Conservation (phyloP, 108 stramenopile species). For the Fragilaria radians region DNA sequence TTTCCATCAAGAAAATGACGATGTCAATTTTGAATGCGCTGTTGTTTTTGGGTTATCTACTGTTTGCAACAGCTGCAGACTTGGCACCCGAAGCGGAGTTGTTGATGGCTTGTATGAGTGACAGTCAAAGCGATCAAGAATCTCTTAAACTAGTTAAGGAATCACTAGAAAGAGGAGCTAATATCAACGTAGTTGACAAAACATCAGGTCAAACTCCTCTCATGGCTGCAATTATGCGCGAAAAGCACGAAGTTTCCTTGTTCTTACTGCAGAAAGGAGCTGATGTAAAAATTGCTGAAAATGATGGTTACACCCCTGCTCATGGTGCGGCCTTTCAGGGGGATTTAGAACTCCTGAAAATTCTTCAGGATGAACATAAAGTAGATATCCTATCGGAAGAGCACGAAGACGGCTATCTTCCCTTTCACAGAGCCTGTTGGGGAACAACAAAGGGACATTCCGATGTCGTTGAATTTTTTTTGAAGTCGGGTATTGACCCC, state of each 20-base stretch:
- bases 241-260: conserved; percentile 19
- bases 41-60: too few relatives aligned
- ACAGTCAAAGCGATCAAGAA: neutral
- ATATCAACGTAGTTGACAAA: conserved; percentile 24
- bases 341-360: conserved; percentile 22
- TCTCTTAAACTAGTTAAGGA: neutral
- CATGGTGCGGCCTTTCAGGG: conserved; percentile 54
- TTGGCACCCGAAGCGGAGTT: neutral
- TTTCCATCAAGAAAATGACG: too few relatives aligned
- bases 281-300: conserved; percentile 27
- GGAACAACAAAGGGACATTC: conserved; percentile 23
- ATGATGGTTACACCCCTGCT: conserved; percentile 39
- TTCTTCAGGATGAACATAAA: conserved; percentile 14
- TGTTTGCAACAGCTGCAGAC: too few relatives aligned
- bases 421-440: conserved; percentile 42
- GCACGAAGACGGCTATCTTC: conserved; percentile 30
- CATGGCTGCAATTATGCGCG: conserved; percentile 25
- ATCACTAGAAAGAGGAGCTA: conserved; percentile 5
- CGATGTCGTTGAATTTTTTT: conserved; percentile 21
- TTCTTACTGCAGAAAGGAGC: conserved; percentile 24
- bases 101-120: neutral
- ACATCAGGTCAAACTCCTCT: conserved; percentile 37
- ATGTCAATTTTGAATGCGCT: too few relatives aligned
- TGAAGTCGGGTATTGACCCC: conserved; percentile 16
- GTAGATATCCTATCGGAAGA: conserved; percentile 16